phyloP scores from a whole-genome alignment of 1,139 yeast genomes.

The Nakaseomyces delphensis region DNA sequence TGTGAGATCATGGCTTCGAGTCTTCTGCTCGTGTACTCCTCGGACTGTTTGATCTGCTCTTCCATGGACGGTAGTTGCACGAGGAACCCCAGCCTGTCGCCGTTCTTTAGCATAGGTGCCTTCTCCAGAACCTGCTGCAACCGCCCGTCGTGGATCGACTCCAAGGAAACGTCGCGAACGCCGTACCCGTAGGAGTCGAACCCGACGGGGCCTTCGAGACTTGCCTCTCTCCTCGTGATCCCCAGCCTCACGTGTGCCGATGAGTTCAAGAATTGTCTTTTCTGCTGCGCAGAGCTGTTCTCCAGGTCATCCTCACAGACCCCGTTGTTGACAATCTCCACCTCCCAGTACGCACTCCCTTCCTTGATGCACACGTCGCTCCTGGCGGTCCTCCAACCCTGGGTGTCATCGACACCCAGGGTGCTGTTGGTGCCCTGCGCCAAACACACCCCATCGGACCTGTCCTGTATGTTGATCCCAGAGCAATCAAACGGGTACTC shows the following conservation, averaged over 20 bases:
- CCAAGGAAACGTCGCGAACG: slow-evolving; percentile 72
- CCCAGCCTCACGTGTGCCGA: slow-evolving; percentile 73
- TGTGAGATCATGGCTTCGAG: slow-evolving; percentile 23
- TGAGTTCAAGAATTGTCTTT: slow-evolving; percentile 20
- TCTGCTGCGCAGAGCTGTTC: slow-evolving; percentile 11
- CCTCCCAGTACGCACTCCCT: slow-evolving; percentile 75
- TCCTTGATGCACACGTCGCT: slow-evolving; percentile 69
- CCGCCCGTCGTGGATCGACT: slow-evolving; percentile 49
- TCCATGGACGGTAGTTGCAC: slow-evolving; percentile 56
- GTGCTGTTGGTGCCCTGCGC: slow-evolving; percentile 33
- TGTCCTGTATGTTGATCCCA: slow-evolving; percentile 62
- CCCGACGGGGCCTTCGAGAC: slow-evolving; percentile 92
- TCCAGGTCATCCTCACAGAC: slow-evolving; percentile 9
- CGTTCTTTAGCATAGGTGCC: slow-evolving; percentile 41
- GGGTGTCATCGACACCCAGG: slow-evolving; percentile 38
- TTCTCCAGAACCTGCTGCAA: slow-evolving; percentile 14
- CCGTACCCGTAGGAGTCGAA: slow-evolving; percentile 94
- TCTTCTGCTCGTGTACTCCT: slow-evolving; percentile 28
- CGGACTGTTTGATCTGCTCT: slow-evolving; percentile 37
- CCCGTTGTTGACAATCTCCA: slow-evolving; percentile 28
- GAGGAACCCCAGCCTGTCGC: slow-evolving; percentile 77
- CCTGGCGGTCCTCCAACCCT: slow-evolving; percentile 78
- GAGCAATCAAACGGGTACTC: slow-evolving; percentile 64
- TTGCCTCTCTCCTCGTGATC: slow-evolving; percentile 73
- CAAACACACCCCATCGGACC: slow-evolving; percentile 52